Evolutionary conservation across 2,329 filamentous ascomycete genomes (phyloP).

Genomic region (Sporothrix euskadiensis): DNA sequence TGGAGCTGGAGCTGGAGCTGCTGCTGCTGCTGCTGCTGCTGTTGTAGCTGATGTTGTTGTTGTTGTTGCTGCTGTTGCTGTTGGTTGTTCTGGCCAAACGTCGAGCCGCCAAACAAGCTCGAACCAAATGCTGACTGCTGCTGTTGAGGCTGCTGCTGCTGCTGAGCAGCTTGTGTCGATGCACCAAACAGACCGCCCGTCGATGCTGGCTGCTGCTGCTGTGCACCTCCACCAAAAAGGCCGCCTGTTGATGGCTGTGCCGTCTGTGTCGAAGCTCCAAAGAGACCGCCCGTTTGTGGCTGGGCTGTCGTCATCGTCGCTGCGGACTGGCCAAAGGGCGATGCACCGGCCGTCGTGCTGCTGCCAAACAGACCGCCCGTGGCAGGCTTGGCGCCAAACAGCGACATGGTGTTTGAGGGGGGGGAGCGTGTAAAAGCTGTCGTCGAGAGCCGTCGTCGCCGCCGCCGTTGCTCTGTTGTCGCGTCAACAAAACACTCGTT

Average conservation of each 20-base stretch:
- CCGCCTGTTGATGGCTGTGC: constrained; percentile 22
- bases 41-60: constrained; percentile 43
- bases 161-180: constrained; percentile 31
- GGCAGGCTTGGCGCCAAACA: constrained; percentile 32
- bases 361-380: constrained; percentile 27
- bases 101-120: constrained; percentile 20
- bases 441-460: not conserved
- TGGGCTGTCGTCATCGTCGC: constrained; percentile 35
- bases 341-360: constrained; percentile 17
- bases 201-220: constrained; percentile 18
- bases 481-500: constrained; percentile 13
- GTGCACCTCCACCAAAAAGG: constrained; percentile 26
- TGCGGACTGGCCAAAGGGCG: constrained; percentile 26
- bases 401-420: constrained; percentile 29
- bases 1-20: constrained; percentile 43
- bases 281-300: constrained; percentile 30
- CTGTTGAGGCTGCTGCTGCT: constrained; percentile 42
- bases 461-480: not conserved
- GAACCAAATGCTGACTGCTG: constrained; percentile 31
- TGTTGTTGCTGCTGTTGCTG: constrained; percentile 34
- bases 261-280: constrained; percentile 33
- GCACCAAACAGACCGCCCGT: constrained; percentile 25
- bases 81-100: constrained; percentile 7
- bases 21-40: constrained; percentile 43
- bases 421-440: not conserved